These are phyloP conservation scores for Meripilus lineatus DNA, from an alignment of 1,284 basidiomycete genomes.

Conservation along the genomic window DNA sequence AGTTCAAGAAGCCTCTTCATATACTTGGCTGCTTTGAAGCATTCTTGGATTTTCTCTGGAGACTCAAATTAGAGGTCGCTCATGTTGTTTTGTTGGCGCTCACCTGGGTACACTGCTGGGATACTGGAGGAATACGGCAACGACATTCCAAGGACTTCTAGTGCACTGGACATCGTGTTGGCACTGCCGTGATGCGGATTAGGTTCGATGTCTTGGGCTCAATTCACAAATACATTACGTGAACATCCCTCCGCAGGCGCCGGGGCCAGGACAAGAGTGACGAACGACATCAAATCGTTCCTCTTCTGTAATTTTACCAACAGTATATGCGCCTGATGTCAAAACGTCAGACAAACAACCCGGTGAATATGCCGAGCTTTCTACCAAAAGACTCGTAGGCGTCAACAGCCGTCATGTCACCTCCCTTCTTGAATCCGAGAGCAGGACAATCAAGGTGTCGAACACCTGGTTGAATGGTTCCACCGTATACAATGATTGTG, in stretches of 20 bases:
- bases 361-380: too few species aligned
- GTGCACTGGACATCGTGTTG: slow-evolving; percentile 86
- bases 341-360: too few species aligned
- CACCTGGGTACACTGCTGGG: slow-evolving; percentile 74
- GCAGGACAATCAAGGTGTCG: slow-evolving; percentile 77
- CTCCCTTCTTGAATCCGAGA: slow-evolving; percentile 75
- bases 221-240: too few species aligned
- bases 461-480: slow-evolving; percentile 74
- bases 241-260: slow-evolving; percentile 79
- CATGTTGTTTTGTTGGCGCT: too few species aligned
- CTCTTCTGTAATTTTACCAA: slow-evolving; percentile 73
- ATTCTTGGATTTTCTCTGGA: slow-evolving; percentile 80
- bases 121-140: slow-evolving; percentile 86
- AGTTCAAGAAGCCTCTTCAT: slow-evolving; percentile 79
- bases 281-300: slow-evolving; percentile 77
- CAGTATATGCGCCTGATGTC: slow-evolving; percentile 66
- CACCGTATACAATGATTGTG: slow-evolving; percentile 83
- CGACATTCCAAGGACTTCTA: slow-evolving; percentile 91
- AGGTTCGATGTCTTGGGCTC: too few species aligned
- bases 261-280: slow-evolving; percentile 75
- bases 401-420: slow-evolving; percentile 77
- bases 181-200: slow-evolving; percentile 38
- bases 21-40: slow-evolving; percentile 77
- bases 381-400: slow-evolving; percentile 81
- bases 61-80: not conserved